Evolutionary conservation across 164 flowering plant genomes (phyloP), one percentile per base, ranked within the genome.

Genomic region (Vitis rupestris): DNA sequence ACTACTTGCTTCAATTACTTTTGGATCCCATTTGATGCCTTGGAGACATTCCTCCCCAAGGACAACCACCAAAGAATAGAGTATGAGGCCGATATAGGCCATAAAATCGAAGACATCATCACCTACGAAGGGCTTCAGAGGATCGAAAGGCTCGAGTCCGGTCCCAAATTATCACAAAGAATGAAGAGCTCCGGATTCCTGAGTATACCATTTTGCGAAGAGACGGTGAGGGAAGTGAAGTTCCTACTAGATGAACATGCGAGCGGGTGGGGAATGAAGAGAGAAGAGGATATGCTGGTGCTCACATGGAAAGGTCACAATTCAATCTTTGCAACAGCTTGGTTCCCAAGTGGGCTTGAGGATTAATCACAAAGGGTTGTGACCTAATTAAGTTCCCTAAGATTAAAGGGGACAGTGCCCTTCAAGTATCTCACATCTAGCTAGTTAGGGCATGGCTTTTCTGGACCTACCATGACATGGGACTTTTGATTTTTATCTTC

Each of bases 301-400:
- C 87, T 91, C 64, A 91, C 97, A 65, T 91, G 94, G 94, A 91
- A 91, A 62, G 97, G 94, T 37, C 94, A 91, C 81, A 88, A 82
- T 65, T 81, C 93, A 2, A 85, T 91, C 19, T 91, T 81, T 75
- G 93, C 90, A 15, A 80, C 90, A 11, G 84, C 86, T 82, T 91
- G 97, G 97, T 77, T 77, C 47, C 82, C 89, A 56, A 68, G 9
- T 80, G 76, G 70, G 27, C 29, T 66, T 12, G 76, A 70, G 48
- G 75, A 76, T 65, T 67, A 17, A 37, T 37, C 27, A 23, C 27
- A 66, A 60, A 29, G 52, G 70, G 70, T 56, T 72, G 60, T 71
- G 53, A 63, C 29, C n/a, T 65, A 59, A 51, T 49, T 47, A 37
- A 37, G 27, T 23, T 31, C 44, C 44, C 44, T 3, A 37, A 37